Percentiles rank a stretch among this genome's conserved stretches.
phyloP scores from a whole-genome alignment of 768 basidiomycete species.

The Aureoboletus auriporus region DNA sequence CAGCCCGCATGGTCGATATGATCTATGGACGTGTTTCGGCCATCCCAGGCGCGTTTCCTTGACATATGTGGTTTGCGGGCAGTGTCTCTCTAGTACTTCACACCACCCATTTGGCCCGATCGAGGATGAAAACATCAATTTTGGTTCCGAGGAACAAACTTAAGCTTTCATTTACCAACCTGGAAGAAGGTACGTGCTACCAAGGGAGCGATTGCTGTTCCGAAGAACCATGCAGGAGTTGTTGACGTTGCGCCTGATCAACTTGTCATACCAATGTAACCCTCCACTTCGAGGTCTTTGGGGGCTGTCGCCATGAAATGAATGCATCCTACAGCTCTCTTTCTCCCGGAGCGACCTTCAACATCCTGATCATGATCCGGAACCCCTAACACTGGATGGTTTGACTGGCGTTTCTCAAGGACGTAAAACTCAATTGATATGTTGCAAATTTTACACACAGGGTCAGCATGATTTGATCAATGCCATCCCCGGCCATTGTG shows the following conservation, averaged over 20 bases:
- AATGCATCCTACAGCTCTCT: not conserved
- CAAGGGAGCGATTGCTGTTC: too few species aligned
- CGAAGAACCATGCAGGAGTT: not conserved
- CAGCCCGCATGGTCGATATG: not conserved
- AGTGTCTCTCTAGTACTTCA: too few species aligned
- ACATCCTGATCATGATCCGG: too few species aligned
- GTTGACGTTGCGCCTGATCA: not conserved
- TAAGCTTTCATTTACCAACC: too few species aligned
- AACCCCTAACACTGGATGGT: slow-evolving; percentile 24
- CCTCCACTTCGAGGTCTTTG: not conserved
- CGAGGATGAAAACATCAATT: too few species aligned
- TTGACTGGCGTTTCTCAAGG: slow-evolving; percentile 5
- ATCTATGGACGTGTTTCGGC: too few species aligned
- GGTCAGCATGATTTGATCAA: not conserved
- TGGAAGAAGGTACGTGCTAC: too few species aligned
- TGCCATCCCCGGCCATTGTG: not conserved
- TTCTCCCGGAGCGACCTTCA: not conserved
- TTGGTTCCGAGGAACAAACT: too few species aligned
- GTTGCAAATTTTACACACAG: slow-evolving; percentile 1
- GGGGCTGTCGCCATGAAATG: not conserved
- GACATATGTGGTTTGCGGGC: too few species aligned
- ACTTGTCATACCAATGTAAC: not conserved
- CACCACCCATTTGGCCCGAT: too few species aligned
- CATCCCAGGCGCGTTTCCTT: too few species aligned
- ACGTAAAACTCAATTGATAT: slow-evolving; percentile 4